Percentiles rank a stretch among this genome's conserved stretches.
Evolutionary conservation across 257 asterid species (phyloP).

Genomic region (Agastache rugosa): DNA sequence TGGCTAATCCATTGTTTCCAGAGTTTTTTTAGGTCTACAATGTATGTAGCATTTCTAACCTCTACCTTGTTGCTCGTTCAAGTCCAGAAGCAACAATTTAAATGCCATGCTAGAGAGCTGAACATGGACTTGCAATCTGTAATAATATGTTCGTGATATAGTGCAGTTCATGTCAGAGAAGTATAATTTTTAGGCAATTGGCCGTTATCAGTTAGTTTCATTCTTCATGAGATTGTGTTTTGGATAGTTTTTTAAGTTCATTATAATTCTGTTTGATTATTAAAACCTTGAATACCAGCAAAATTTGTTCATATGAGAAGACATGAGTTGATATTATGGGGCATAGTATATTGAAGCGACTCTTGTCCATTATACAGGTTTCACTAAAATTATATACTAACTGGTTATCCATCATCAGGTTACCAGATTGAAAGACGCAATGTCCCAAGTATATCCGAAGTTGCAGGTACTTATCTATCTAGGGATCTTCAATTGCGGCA

Average conservation of each 20-base stretch:
- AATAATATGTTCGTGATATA: background rate
- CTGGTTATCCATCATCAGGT: constrained; percentile 52
- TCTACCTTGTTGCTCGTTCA: background rate
- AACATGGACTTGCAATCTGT: background rate
- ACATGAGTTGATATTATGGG: background rate
- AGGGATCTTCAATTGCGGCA: background rate
- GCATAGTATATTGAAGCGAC: background rate
- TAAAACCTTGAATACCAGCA: background rate
- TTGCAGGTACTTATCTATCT: constrained; percentile 62
- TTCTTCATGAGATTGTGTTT: background rate
- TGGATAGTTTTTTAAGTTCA: background rate
- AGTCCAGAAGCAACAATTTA: constrained; percentile 11
- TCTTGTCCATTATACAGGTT: background rate
- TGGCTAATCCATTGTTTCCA: background rate
- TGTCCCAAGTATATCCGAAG: constrained; percentile 82
- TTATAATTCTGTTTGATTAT: background rate
- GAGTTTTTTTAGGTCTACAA: background rate
- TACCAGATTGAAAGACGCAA: constrained; percentile 80
- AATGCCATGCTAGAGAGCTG: background rate
- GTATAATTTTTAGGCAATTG: background rate
- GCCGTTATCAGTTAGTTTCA: background rate
- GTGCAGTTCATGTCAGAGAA: constrained; percentile 12
- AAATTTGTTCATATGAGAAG: background rate
- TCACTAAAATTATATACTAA: constrained; percentile 18
- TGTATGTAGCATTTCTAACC: background rate